Evolutionary conservation across 2,329 filamentous ascomycete species (phyloP), one percentile per base, ranked within the genome.

Genomic region (Teratosphaeria gauchensis): DNA sequence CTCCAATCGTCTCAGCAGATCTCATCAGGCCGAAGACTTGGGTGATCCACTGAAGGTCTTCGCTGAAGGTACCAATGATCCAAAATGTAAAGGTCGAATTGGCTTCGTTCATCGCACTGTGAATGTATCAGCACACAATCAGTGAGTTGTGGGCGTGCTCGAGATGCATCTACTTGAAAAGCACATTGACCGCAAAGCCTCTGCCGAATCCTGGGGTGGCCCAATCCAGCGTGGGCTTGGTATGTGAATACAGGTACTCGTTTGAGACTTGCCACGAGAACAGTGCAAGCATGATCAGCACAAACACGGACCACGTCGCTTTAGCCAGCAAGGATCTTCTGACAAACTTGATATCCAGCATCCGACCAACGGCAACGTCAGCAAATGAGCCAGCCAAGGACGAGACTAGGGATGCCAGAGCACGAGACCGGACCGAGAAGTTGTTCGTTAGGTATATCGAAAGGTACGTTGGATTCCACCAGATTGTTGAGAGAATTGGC

Each of bases 201-300:
- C 78, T 77, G 0, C 86, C 86, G 57, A 90, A 90, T 0, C 84
- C 85, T 0, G 74, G 62, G 61, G 79, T 79, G 0, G 68, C 66
- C 88, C 87, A 90, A 70, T 90, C 88, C 64, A 83, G 86, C 0
- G 78, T 81, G 0, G 86, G 86, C 21, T 77, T 73, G 0, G 80
- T 81, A 11, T 71, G n/a, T 77, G 76, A 48, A 21, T 48, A 48
- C 9, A 21, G 9, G 69, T 84, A 90, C 32, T 81, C 75, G 0
- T 84, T 85, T 0, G 76, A 84, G 0, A 86, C 86, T 65, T 88
- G 85, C 0, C 42, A 48, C 16, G 42, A 48, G 19, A 48, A 48
- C 42, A 87, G 65, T 0, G 78, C 73, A 16, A 80, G 75, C 51
- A 86, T 71, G 1, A 89, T 77, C 0, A 89, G 74, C 1, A 90